These are phyloP conservation scores for Tetraselmis chui DNA, from an alignment of 139 green algal species.

Conservation along the genomic window DNA sequence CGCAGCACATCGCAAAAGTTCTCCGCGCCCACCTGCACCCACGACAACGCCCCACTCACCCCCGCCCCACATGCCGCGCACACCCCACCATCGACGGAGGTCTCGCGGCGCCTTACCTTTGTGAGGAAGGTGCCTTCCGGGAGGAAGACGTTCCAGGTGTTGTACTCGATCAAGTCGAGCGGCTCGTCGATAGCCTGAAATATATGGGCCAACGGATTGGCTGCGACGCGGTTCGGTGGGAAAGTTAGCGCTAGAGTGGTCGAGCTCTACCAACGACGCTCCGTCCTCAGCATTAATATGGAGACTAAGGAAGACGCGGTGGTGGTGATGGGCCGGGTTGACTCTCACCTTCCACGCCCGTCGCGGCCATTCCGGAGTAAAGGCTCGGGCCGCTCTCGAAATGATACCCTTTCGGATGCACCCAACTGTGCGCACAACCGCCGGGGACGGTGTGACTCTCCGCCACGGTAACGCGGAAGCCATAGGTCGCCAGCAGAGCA, in stretches of 20 bases:
- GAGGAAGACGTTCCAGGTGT: conserved; percentile 91
- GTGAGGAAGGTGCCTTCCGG: conserved; percentile 83
- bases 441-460: conserved; percentile 78
- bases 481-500: conserved; percentile 78
- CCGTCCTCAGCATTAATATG: too few species aligned
- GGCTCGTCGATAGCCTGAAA: conserved; percentile 71
- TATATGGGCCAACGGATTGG: conserved; percentile 78
- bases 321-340: background rate
- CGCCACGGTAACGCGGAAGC: conserved; percentile 61
- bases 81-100: background rate
- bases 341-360: background rate
- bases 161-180: conserved; percentile 78
- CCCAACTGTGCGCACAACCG: conserved; percentile 79
- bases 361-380: conserved; percentile 55
- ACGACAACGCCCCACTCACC: conserved; percentile 3
- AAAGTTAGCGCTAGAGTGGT: too few species aligned
- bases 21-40: conserved; percentile 55
- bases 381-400: conserved; percentile 84
- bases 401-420: conserved; percentile 58
- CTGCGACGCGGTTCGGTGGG: conserved; percentile 18
- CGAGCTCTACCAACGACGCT: too few species aligned
- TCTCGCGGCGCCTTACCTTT: conserved; percentile 23
- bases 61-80: conserved; percentile 5
- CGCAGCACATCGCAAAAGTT: conserved; percentile 62
- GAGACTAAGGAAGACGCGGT: too few species aligned